These are phyloP conservation scores for Blastocladiella britannica DNA, from an alignment of 192 early-diverging fungal genomes.

Conservation along the genomic window DNA sequence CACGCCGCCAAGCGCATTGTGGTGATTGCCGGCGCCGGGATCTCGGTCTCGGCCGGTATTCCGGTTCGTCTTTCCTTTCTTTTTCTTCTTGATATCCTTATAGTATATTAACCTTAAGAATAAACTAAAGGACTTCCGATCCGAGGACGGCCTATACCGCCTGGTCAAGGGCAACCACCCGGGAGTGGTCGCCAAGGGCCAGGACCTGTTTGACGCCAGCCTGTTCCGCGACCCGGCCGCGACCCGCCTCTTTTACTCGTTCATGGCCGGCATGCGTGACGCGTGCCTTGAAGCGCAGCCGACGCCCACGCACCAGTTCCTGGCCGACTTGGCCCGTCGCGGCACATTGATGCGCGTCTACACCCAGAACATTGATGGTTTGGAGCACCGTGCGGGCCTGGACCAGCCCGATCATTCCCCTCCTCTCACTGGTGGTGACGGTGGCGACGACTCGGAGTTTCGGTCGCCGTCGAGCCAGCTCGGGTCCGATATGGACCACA, in stretches of 20 bases:
- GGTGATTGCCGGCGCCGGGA: constrained; percentile 73
- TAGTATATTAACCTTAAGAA: not conserved
- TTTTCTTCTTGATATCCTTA: constrained; percentile 5
- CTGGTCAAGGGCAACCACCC: constrained; percentile 59
- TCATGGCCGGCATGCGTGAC: constrained; percentile 69
- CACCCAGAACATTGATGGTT: constrained; percentile 91
- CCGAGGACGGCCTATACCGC: constrained; percentile 63
- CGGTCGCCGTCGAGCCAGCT: too few species aligned
- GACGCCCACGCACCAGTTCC: constrained; percentile 71
- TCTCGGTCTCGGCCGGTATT: constrained; percentile 71
- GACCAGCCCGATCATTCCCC: too few species aligned
- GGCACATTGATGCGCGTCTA: constrained; percentile 76
- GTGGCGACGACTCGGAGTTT: too few species aligned
- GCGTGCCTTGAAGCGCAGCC: constrained; percentile 45
- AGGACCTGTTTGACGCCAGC: constrained; percentile 68
- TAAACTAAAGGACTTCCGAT: constrained; percentile 55
- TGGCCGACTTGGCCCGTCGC: constrained; percentile 47
- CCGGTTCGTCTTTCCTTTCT: constrained; percentile 29
- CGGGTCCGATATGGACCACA: not conserved
- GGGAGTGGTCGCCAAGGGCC: constrained; percentile 41
- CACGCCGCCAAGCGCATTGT: constrained; percentile 22
- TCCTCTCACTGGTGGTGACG: too few species aligned
- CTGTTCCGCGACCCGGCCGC: constrained; percentile 46
- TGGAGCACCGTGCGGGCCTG: constrained; percentile 56
- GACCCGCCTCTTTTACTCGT: constrained; percentile 48